phyloP scores from a whole-genome alignment of 257 asterid genomes.

The Orobanche coerulescens region DNA sequence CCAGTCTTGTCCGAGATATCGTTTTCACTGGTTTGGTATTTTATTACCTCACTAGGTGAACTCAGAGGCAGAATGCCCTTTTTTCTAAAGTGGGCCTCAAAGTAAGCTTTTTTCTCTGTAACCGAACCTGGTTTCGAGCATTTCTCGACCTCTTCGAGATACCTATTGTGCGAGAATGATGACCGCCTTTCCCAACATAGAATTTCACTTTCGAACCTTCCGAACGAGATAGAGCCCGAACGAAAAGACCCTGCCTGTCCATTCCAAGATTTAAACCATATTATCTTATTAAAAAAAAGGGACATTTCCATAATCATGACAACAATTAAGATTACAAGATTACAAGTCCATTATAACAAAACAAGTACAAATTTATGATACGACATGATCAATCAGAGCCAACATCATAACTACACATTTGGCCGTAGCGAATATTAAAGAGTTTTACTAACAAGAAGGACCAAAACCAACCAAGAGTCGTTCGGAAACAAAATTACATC shows the following conservation, averaged over 20 bases:
- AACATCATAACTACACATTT: background rate
- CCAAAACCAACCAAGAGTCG: background rate
- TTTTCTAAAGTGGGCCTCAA: slow-evolving; percentile 73
- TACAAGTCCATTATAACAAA: background rate
- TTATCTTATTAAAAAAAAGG: background rate
- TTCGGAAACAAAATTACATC: background rate
- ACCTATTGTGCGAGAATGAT: slow-evolving; percentile 71
- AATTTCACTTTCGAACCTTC: slow-evolving; percentile 63
- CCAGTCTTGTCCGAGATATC: slow-evolving; percentile 27
- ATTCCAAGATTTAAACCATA: slow-evolving; percentile 13
- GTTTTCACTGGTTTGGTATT: slow-evolving; percentile 33
- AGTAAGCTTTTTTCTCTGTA: slow-evolving; percentile 71
- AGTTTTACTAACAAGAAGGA: background rate
- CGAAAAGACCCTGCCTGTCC: slow-evolving; percentile 53
- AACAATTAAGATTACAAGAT: too few species aligned
- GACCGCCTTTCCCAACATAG: slow-evolving; percentile 92
- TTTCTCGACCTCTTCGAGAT: slow-evolving; percentile 82
- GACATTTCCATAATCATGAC: background rate
- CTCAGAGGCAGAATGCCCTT: slow-evolving; percentile 38
- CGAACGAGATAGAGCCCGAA: slow-evolving; percentile 81
- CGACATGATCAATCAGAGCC: background rate
- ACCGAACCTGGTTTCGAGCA: slow-evolving; percentile 84
- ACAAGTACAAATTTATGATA: background rate
- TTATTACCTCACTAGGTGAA: slow-evolving; percentile 35
- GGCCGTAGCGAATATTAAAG: background rate